Conservation (phyloP, 1,284 basidiomycete species). For the Mycena citricolor region DNA sequence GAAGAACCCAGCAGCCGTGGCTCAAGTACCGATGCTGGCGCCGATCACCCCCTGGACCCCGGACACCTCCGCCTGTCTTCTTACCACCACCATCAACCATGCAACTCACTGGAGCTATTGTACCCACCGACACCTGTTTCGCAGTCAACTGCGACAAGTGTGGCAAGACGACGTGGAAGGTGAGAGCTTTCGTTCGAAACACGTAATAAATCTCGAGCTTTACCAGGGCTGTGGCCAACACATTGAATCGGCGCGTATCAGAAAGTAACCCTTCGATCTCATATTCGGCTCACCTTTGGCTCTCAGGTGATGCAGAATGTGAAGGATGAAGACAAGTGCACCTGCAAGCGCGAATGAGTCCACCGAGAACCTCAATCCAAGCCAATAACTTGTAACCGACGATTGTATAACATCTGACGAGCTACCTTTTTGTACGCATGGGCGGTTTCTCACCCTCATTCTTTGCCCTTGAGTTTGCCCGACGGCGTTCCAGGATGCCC, state of each 20-base stretch:
- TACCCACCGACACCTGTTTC: conserved; percentile 58
- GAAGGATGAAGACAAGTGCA: conserved; percentile 68
- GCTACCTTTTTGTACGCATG: no score
- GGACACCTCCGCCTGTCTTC: background rate
- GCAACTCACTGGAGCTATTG: conserved; percentile 21
- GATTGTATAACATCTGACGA: no score
- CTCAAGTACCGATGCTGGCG: background rate
- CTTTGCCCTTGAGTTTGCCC: no score
- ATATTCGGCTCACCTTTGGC: conserved; percentile 19
- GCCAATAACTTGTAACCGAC: no score
- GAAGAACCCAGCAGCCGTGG: no score
- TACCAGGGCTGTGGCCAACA: conserved; percentile 69
- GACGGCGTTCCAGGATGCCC: no score
- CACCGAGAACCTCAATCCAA: no score
- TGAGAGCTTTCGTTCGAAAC: conserved; percentile 36
- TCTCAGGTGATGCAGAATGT: conserved; percentile 65
- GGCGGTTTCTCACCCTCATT: no score
- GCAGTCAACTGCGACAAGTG: conserved; percentile 60
- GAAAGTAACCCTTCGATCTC: conserved; percentile 31
- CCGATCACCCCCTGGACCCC: conserved; percentile 13
- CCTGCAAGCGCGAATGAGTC: conserved; percentile 47
- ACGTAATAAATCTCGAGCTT: conserved; percentile 15
- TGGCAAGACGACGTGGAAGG: conserved; percentile 74
- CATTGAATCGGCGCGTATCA: conserved; percentile 53
- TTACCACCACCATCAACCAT: conserved; percentile 7